Conservation (phyloP, 768 basidiomycete species). For the Phaffia australis region DNA sequence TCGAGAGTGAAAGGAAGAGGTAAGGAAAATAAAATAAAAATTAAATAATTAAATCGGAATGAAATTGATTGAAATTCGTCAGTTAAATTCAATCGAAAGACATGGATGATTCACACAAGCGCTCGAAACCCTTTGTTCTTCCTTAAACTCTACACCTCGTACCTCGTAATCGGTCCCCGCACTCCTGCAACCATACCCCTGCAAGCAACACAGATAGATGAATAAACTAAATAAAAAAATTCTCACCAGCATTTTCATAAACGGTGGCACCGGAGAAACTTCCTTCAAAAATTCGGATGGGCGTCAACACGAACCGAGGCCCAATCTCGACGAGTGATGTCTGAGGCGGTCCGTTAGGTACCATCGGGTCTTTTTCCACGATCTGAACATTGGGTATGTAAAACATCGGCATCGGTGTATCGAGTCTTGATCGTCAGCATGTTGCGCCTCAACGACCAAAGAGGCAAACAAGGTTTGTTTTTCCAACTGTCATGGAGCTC, state of each 20-base stretch:
- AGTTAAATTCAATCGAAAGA: no score
- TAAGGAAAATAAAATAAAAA: neutral
- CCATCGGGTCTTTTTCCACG: slow-evolving; percentile 62
- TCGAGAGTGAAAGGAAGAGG: neutral
- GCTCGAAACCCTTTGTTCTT: no score
- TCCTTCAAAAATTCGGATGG: slow-evolving; percentile 96
- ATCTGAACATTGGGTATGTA: slow-evolving; percentile 5
- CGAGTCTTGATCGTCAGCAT: neutral
- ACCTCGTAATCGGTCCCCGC: no score
- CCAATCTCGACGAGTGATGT: slow-evolving; percentile 93
- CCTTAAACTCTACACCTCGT: no score
- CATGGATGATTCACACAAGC: no score
- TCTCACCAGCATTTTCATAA: slow-evolving; percentile 82
- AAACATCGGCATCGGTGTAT: neutral
- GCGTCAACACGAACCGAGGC: slow-evolving; percentile 90
- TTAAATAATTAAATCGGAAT: neutral
- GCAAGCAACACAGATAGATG: neutral
- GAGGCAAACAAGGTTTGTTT: no score
- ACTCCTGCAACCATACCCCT: no score
- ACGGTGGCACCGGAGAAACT: slow-evolving; percentile 91
- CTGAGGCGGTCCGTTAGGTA: slow-evolving; percentile 72
- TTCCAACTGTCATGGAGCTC: slow-evolving; percentile 27
- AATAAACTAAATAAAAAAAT: neutral
- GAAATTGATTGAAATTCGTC: no score
- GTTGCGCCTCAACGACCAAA: neutral